phyloP scores from a whole-genome alignment of 2,329 filamentous ascomycete genomes.

The Scytalidium lignicola region DNA sequence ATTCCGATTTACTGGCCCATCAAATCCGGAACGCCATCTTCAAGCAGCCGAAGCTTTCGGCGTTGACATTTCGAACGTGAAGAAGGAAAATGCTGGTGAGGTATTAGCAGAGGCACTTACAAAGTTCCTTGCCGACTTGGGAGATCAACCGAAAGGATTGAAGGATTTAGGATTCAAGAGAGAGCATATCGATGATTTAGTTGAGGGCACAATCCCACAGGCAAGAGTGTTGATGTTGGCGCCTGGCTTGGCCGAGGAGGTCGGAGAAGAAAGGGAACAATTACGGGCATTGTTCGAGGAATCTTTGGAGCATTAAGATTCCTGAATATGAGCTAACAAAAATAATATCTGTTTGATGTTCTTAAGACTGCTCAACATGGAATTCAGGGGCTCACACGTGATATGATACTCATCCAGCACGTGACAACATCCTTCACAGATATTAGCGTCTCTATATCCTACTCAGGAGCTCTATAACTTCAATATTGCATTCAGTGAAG shows the following conservation, averaged over 20 bases:
- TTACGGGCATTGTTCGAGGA: constrained; percentile 64
- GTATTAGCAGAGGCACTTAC: constrained; percentile 78
- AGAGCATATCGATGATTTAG: constrained; percentile 72
- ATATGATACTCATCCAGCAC: neutral
- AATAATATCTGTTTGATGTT: neutral
- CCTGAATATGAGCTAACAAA: neutral
- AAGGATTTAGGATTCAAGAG: constrained; percentile 75
- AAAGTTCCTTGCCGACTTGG: constrained; percentile 74
- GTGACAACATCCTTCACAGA: neutral
- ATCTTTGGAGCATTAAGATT: constrained; percentile 45
- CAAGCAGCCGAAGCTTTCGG: constrained; percentile 87
- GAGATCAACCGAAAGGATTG: constrained; percentile 85
- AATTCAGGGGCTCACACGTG: neutral
- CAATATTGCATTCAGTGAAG: neutral
- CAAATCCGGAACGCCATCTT: constrained; percentile 88
- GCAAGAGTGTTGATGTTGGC: constrained; percentile 86
- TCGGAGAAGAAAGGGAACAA: constrained; percentile 67
- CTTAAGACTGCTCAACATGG: neutral
- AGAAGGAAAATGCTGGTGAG: constrained; percentile 83
- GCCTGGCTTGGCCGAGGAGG: constrained; percentile 68
- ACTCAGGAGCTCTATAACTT: neutral
- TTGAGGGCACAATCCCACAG: constrained; percentile 94
- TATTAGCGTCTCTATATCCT: neutral
- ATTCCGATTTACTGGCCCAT: constrained; percentile 86
- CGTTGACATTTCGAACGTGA: constrained; percentile 81